Evolutionary conservation across 2,329 filamentous ascomycete species (phyloP).

Genomic region (Ascosphaera acerosa): DNA sequence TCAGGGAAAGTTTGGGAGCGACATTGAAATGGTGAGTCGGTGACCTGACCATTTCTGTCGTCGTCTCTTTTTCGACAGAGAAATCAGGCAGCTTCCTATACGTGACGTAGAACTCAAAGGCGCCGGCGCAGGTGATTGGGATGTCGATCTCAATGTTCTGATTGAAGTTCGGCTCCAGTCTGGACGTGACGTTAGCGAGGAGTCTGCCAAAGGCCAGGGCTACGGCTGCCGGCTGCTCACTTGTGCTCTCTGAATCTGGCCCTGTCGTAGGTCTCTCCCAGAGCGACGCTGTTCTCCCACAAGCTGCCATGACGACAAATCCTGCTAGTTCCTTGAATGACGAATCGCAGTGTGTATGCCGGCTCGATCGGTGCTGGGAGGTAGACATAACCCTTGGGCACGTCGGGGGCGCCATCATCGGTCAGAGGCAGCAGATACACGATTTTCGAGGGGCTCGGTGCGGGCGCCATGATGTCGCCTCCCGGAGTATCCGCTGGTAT

Average conservation of each 20-base stretch:
- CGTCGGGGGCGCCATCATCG: constrained; percentile 75
- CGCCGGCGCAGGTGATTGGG: constrained; percentile 56
- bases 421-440: constrained; percentile 78
- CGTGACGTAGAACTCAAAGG: constrained; percentile 85
- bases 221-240: constrained; percentile 32
- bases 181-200: constrained; percentile 15
- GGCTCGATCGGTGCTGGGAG: constrained; percentile 52
- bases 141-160: constrained; percentile 74
- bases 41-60: constrained; percentile 30
- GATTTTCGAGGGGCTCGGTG: constrained; percentile 3
- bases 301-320: constrained; percentile 85
- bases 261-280: constrained; percentile 50
- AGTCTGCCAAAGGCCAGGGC: neutral
- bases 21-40: constrained; percentile 82
- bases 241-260: constrained; percentile 67
- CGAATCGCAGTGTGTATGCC: constrained; percentile 56
- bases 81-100: constrained; percentile 70
- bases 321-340: constrained; percentile 82
- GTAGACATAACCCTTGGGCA: constrained; percentile 78
- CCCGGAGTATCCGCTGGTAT: no score
- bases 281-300: constrained; percentile 82
- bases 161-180: constrained; percentile 80
- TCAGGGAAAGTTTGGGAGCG: constrained; percentile 51
- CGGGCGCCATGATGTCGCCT: neutral
- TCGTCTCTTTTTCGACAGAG: constrained; percentile 25